Evolutionary conservation across 371 early-diverging fungal genomes (phyloP), one percentile per base, ranked within the genome.

Genomic region (Mortierella sp.): DNA sequence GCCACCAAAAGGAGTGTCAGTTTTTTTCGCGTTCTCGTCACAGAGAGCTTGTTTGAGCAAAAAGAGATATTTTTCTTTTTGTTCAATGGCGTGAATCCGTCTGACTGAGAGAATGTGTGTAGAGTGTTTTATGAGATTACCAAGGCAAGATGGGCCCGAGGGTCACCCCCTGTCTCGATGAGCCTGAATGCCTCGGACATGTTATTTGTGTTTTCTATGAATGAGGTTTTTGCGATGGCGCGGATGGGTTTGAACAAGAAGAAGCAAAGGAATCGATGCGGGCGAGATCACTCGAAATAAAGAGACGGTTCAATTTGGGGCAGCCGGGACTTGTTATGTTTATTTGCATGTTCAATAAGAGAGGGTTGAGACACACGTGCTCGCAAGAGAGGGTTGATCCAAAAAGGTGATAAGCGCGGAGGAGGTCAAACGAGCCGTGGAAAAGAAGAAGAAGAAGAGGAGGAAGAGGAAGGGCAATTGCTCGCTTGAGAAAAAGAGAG

Each of bases 151-250:
- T 64, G 61, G 34, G 14, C 37, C 34, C 74, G 41, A 40, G 74
- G 74, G 61, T 74, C 68, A 29, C 61, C 74, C 24, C 74, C 74
- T 24, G 68, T 68, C 63, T 74, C 74, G 47, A 74, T 61, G 58
- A 74, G 68, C 22, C 68, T 67, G 39, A 67, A 74, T 58, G 74
- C 68, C 48, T 74, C 74, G 24, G 74, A 67, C 40, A 63, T 41
- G 16, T 11, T 47, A 13, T 34, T 16, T 53, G 29, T 70, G 53
- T 24, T 43, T 26, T 24, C n/a, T 0, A 26, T 1, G 34, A 40
- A 31, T 48, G 34, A 4, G 70, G 19, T 40, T 13, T 2, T 1
- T 14, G 13, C 37, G 40, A 31, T 52, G 29, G 34, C 9, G 37
- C 34, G 34, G 16, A 5, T 34, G 61, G 6, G 22, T 61, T 61